Evolutionary conservation across 306 rosid species (phyloP).

Genomic region (Morella rubra): DNA sequence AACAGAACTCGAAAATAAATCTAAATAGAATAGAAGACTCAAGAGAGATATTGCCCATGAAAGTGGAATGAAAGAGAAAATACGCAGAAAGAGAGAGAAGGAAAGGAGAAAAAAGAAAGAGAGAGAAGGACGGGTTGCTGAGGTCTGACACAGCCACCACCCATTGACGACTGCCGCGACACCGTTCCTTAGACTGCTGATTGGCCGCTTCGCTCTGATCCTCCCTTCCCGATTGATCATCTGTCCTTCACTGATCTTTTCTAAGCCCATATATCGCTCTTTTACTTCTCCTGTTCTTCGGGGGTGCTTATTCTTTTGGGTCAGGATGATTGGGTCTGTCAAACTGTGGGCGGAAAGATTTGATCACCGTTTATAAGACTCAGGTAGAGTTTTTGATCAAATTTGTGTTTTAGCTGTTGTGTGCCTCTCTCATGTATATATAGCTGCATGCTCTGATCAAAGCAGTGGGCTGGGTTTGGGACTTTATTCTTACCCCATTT

Average conservation of each 20-base stretch:
- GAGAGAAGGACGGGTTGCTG: conserved; percentile 2
- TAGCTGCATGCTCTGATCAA: not conserved
- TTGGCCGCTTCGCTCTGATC: conserved; percentile 25
- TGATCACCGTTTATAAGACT: not conserved
- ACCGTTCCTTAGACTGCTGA: conserved; percentile 1
- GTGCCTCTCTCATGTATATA: not conserved
- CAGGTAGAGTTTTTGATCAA: conserved; percentile 13
- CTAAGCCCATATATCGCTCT: not conserved
- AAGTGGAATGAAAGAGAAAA: conserved; percentile 24
- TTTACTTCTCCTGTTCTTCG: not conserved
- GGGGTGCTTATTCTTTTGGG: not conserved
- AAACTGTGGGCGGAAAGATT: not conserved
- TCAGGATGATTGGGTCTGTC: not conserved
- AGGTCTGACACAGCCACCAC: conserved; percentile 47
- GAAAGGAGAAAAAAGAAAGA: not conserved
- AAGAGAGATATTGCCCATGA: conserved; percentile 11
- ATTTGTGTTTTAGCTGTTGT: not conserved
- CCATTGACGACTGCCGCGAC: conserved; percentile 38
- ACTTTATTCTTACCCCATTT: conserved; percentile 17
- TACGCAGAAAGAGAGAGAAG: not conserved
- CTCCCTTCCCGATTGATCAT: conserved; percentile 14
- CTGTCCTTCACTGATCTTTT: not conserved
- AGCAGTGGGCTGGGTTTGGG: conserved; percentile 2
- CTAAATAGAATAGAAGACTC: conserved; percentile 11
- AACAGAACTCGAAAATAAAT: not conserved